Evolutionary conservation across 2,329 filamentous ascomycete genomes (phyloP), one percentile per base, ranked within the genome.

Genomic region (Blastomyces silverae): DNA sequence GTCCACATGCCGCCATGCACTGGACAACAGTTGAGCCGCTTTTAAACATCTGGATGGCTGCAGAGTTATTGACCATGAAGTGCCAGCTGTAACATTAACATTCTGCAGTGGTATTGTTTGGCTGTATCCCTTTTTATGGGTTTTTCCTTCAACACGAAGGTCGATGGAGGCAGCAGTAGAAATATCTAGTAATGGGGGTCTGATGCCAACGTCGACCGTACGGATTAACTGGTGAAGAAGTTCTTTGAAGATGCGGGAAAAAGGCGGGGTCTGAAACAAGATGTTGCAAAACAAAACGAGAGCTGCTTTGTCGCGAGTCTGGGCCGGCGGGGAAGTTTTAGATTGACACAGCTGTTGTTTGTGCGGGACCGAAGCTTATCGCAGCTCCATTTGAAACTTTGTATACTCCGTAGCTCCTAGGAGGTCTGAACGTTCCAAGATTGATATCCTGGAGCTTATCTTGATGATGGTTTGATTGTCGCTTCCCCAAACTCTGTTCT

Each of bases 241-340:
- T 1, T 37, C 10, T 37, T 37, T 4, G 34, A 28, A 37, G 28
- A 52, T 34, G n/a, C 2, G 31, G 48, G 25, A 44, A 42, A 60
- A 62, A 62, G 48, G 48, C 48, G 48, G 61, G 61, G 61, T 53
- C 22, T 62, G 61, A 62, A 62, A 62, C 61, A 52, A 31, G 17
- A 8, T 42, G 15, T 55, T 20, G 31, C 2, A n/a, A 25, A 42
- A 17, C 1, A 28, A 25, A 42, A 17, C 20, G 6, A 37, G n/a
- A 22, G 6, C 52, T 44, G 60, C 31, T 34, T 44, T 48, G 25
- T 61, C 42, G 42, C 39, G 42, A 42, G 25, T 61, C 13, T 31
- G 58, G 31, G 31, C 31, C 31, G 3, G 22, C 15, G 13, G 57
- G n/a, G n/a, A 25, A 59, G 37, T 44, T 44, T 57, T 20, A 34